Evolutionary conservation across 768 basidiomycete species (phyloP), one percentile per base, ranked within the genome.

Genomic region (Suillus subaureus): DNA sequence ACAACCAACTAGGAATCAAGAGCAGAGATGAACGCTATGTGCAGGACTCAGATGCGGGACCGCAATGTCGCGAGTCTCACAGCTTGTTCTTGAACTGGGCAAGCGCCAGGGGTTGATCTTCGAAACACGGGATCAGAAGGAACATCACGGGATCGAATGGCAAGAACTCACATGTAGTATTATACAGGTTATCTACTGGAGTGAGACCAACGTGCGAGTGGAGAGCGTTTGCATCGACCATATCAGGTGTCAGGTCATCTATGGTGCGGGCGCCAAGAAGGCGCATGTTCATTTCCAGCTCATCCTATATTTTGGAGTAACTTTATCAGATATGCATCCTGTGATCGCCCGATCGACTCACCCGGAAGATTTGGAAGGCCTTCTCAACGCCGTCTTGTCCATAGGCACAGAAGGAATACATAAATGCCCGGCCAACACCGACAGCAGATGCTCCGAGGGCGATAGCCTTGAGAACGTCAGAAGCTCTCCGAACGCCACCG

Each of bases 271-370:
- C 96, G 8, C 97, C 97, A 35, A 99, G 78, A 2, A 99, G 82
- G 18, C 96, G 90, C 86, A 98, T 85, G 78, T 97, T 96, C 97
- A 99, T 98, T 81, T 96, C 94, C 71, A 99, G 94, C 77, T 99
- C 97, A 70, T 96, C 94, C 94, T 98, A 73, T 11, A 66, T 8
- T 35, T 31, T 39, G 6, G 16, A 51, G 28, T 70, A 15, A 67
- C 52, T 23, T 47, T 31, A 16, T 62, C 5, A 18, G 42, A 18
- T 7, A 16, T 58, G 40, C 7, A 47, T 26, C 43, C 16, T 39
- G 12, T 42, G 47, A 33, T 42, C 6, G 2, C 18, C 3, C 16
- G 6, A 8, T 16, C 33, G 7, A 73, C 85, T 64, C 70, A 91
- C 93, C 68, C 84, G 83, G 55, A 96, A 76, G 61, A 97, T 93